Base-by-base conservation (phyloP, 352 stramenopile species). In the Sclerospora graminicola region DNA sequence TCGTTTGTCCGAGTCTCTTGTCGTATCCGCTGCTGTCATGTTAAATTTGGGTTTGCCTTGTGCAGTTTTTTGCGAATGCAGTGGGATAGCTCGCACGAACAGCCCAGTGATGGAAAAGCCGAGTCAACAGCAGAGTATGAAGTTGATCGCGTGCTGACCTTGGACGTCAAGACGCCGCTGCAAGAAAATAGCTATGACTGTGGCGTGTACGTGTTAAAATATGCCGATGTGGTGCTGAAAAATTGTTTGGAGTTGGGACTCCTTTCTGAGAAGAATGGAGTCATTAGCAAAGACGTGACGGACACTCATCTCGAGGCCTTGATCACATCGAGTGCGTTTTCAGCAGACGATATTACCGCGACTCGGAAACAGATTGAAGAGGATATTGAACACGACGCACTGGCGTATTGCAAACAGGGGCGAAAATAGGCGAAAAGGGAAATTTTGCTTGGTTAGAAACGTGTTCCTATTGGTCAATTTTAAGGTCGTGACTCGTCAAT, bases 141-240 rank as follows among this genome's bases (percentile, higher is more conserved):
- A 34, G 13, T 61, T 28, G 64, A 69, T 13, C 53, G 45, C 8
- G 69, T 82, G 26, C 14, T 59, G 27, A 30, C 45, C 4, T 27
- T 74, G 16, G 51, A 54, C 5, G 60, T 80, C n/a, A 62, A 75
- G 26, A 44, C 53, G 1, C 72, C 76, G 28, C 54, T 52, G 16
- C 73, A 88, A 45, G 58, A 80, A 15, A 85, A 88, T 41, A 61
- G 54, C 36, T 82, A 72, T 31, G 73, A 86, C 34, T 87, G 66
- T 28, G 69, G 77, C 10, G 75, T 84, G 16, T 85, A 80, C 44
- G 59, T 82, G 27, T 35, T 87, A 19, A 76, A 80, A 48, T 72
- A 76, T 18, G 72, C 66, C 6, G 60, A 84, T 15, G 64, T 73
- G 52, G 74, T 85, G 0, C 20, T 85, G 26, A 42, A 57, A 2